These are phyloP conservation scores for Pseudogymnoascus sp. DNA, from an alignment of 2,329 filamentous ascomycete species.

Conservation along the genomic window DNA sequence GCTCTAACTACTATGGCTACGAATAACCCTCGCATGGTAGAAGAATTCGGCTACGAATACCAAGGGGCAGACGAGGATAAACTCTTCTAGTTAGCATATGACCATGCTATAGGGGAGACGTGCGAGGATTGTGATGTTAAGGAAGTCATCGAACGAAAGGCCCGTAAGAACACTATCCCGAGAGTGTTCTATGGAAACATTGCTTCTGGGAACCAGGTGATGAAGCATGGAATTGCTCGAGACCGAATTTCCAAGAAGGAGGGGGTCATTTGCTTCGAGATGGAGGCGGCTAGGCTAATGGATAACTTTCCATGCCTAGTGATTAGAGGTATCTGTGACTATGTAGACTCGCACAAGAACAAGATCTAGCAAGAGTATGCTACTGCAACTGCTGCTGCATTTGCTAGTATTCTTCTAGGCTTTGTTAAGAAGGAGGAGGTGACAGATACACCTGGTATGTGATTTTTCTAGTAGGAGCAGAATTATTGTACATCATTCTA, in stretches of 20 bases:
- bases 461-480: background rate
- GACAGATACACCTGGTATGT: slow-evolving; percentile 10
- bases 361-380: slow-evolving; percentile 15
- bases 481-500: background rate
- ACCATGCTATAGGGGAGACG: background rate
- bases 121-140: slow-evolving; percentile 10
- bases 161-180: background rate
- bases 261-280: slow-evolving; percentile 11
- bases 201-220: slow-evolving; percentile 13
- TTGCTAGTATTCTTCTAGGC: slow-evolving; percentile 9
- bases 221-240: slow-evolving; percentile 10
- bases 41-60: slow-evolving; percentile 8
- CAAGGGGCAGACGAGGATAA: slow-evolving; percentile 11
- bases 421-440: slow-evolving; percentile 9
- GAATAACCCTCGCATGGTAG: slow-evolving; percentile 11
- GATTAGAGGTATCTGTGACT: slow-evolving; percentile 15
- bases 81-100: slow-evolving; percentile 11
- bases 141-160: background rate
- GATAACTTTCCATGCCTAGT: slow-evolving; percentile 15
- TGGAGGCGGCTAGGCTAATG: slow-evolving; percentile 12
- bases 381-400: slow-evolving; percentile 11
- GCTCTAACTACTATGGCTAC: slow-evolving; percentile 8
- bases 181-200: slow-evolving; percentile 11
- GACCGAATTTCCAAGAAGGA: background rate
- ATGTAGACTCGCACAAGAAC: slow-evolving; percentile 17